Conservation (phyloP, 352 stramenopile genomes). For the Globisporangium parvum region DNA sequence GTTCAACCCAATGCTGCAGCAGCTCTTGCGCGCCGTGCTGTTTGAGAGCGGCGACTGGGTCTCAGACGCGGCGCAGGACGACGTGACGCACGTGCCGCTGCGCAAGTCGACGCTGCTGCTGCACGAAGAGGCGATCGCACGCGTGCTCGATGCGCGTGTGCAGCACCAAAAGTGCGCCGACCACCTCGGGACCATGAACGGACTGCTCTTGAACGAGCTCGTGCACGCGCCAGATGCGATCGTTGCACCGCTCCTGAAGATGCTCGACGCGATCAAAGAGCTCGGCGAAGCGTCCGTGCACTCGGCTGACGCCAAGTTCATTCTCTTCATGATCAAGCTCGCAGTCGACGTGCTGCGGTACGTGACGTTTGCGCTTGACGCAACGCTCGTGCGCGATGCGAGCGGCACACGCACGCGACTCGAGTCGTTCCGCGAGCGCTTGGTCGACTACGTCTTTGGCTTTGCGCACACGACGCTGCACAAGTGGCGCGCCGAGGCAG, state of each 20-base stretch:
- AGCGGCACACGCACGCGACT: slow-evolving; percentile 32
- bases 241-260: slow-evolving; percentile 64
- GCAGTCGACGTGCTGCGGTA: slow-evolving; percentile 76
- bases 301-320: slow-evolving; percentile 77
- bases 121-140: slow-evolving; percentile 74
- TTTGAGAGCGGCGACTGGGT: slow-evolving; percentile 90
- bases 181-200: slow-evolving; percentile 93
- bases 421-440: slow-evolving; percentile 40
- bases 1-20: slow-evolving; percentile 79
- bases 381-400: slow-evolving; percentile 23
- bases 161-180: slow-evolving; percentile 81
- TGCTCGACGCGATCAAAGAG: slow-evolving; percentile 78
- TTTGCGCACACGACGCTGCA: slow-evolving; percentile 67
- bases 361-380: slow-evolving; percentile 69
- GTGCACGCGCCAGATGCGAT: slow-evolving; percentile 92
- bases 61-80: slow-evolving; percentile 41
- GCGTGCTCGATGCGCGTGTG: slow-evolving; percentile 63
- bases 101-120: slow-evolving; percentile 79
- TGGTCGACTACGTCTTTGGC: slow-evolving; percentile 59
- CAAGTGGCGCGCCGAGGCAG: slow-evolving; percentile 74
- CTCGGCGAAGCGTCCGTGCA: slow-evolving; percentile 78
- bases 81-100: slow-evolving; percentile 72
- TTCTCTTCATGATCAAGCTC: slow-evolving; percentile 86
- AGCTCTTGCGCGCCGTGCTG: slow-evolving; percentile 80
- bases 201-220: slow-evolving; percentile 97